Percentiles rank a stretch among this genome's conserved stretches.
These are phyloP conservation scores for Penicillium italicum DNA, from an alignment of 2,329 filamentous ascomycete species.

Conservation along the genomic window DNA sequence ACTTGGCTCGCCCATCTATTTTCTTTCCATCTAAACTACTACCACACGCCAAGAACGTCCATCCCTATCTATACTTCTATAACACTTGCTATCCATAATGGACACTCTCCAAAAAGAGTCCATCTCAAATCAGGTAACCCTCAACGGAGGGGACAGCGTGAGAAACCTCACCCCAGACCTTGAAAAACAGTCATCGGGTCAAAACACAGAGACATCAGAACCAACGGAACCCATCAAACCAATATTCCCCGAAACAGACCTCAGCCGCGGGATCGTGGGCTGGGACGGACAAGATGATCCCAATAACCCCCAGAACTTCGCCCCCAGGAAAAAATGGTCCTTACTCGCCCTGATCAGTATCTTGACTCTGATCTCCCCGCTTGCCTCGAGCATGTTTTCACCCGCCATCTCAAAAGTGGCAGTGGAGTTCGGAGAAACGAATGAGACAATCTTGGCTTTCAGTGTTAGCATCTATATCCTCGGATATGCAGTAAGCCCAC, in stretches of 20 bases:
- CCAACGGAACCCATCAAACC: neutral
- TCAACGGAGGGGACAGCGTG: neutral
- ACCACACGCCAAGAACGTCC: neutral
- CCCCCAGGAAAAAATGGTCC: slow-evolving; percentile 23
- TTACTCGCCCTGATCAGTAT: slow-evolving; percentile 28
- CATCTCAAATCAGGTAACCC: neutral
- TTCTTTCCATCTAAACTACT: neutral
- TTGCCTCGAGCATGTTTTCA: slow-evolving; percentile 35
- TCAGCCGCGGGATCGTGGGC: slow-evolving; percentile 54
- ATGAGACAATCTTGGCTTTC: slow-evolving; percentile 28
- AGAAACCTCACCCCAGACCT: neutral
- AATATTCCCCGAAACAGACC: slow-evolving; percentile 47
- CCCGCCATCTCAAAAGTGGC: slow-evolving; percentile 26
- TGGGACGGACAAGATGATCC: slow-evolving; percentile 60
- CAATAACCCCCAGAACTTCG: slow-evolving; percentile 56
- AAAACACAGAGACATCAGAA: neutral
- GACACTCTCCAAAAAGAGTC: neutral
- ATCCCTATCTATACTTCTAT: neutral
- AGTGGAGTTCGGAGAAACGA: slow-evolving; percentile 19
- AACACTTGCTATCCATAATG: neutral
- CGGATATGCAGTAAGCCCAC: slow-evolving; percentile 27
- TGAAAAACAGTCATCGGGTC: neutral
- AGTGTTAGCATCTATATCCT: slow-evolving; percentile 32
- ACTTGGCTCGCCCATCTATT: neutral
- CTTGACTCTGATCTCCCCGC: slow-evolving; percentile 31